A percentile compares a stretch with the other conserved stretches of the same genome.
Evolutionary conservation across 345 rosid species (phyloP).

Genomic region (Chamaenerion angustifolium): DNA sequence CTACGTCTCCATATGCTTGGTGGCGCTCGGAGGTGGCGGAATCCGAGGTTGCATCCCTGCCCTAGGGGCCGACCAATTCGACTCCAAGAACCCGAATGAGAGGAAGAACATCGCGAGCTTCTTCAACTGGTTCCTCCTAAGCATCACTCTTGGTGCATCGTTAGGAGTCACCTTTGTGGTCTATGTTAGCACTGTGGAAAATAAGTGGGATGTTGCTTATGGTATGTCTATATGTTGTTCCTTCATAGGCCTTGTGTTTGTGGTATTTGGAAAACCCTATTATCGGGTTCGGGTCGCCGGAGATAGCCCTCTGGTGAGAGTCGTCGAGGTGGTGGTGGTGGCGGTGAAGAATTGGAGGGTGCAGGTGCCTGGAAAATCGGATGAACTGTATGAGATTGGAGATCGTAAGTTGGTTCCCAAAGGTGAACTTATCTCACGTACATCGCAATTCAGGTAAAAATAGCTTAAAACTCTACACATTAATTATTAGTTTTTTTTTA

Average conservation of each 20-base stretch:
- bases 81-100: conserved; percentile 12
- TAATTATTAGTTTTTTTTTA: too few relatives aligned
- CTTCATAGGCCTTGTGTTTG: conserved; percentile 11
- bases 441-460: conserved; percentile 12
- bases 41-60: conserved; percentile 18
- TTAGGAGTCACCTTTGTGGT: conserved; percentile 17
- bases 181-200: conserved; percentile 10
- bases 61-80: conserved; percentile 17
- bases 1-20: conserved; percentile 12
- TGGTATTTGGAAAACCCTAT: conserved; percentile 13
- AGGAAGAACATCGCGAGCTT: conserved; percentile 15
- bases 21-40: conserved; percentile 21
- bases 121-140: conserved; percentile 22
- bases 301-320: conserved; percentile 17
- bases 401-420: conserved; percentile 5
- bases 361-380: conserved; percentile 6
- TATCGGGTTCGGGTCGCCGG: conserved; percentile 18
- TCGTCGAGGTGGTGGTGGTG: conserved; percentile 15
- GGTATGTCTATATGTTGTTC: conserved; percentile 12
- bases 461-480: neutral
- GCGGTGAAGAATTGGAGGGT: conserved; percentile 15
- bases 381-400: conserved; percentile 9
- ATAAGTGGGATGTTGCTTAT: conserved; percentile 14
- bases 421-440: conserved; percentile 16
- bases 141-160: conserved; percentile 16